Evolutionary conservation across 2,329 filamentous ascomycete species (phyloP), one percentile per base, ranked within the genome.

Genomic region (Penicillium hesseltinei): DNA sequence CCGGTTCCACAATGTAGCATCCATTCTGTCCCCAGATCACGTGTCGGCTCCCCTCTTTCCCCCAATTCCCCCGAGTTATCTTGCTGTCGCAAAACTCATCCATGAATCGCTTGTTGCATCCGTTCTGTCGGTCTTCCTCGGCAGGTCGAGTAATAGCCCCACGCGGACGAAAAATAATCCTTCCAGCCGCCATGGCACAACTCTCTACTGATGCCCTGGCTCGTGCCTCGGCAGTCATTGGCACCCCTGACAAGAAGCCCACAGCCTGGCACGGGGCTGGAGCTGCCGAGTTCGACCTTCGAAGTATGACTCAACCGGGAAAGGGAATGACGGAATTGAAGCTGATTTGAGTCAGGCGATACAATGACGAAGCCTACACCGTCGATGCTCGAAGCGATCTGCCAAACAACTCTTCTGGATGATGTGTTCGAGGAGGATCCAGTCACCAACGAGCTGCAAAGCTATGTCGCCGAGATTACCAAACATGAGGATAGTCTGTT

Each of bases 341-440:
- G 33, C 54, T 57, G 27, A 57, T 31, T 10, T 19, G 27, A 10
- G n/a, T 5, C 61, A 86, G 83, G 82, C 69, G 88, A 91, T 70
- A 85, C 84, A 5, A 81, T 89, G 69, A 95, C 91, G 4, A 89
- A 87, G 1, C 91, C 91, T 0, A 94, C 89, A 0, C 73, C 84
- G 1, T 84, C 88, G 4, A 97, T 96, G 92, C 85, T 97, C 38
- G 79, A 83, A 44, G 90, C 92, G 17, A 89, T 97, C 63, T 80
- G 85, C 64, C 80, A 85, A 50, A 89, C 87, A 62, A 88, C 89
- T 0, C 84, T 96, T 33, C 80, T 89, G 19, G 92, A 97, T 74
- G 92, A 96, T 73, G 91, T 96, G 64, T 90, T 89, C 72, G 78
- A 81, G 61, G 91, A 95, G 75, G 92, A 96, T 68, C 80, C 84